A percentile compares a stretch with the other conserved stretches of the same genome.
phyloP scores from a whole-genome alignment of 352 stramenopile genomes.

The Globisporangium nodosum region DNA sequence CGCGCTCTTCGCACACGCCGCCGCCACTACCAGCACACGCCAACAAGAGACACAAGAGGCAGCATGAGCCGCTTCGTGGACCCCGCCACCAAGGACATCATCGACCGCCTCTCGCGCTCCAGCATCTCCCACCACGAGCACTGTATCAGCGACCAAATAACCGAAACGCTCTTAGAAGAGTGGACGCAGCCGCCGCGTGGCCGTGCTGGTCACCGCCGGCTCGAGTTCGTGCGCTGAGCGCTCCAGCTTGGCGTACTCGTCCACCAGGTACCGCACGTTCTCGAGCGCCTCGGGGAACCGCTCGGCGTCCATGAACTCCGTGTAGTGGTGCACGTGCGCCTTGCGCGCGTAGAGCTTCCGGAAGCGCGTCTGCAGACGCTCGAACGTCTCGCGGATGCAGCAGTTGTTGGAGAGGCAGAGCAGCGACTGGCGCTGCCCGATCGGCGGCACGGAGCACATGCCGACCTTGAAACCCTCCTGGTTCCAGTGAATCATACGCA shows the following conservation, averaged over 20 bases:
- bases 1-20: no score
- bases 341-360: slow-evolving; percentile 71
- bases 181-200: slow-evolving; percentile 31
- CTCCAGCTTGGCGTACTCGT: slow-evolving; percentile 64
- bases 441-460: slow-evolving; percentile 56
- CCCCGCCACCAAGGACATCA: slow-evolving; percentile 24
- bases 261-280: slow-evolving; percentile 52
- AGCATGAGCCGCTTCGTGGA: slow-evolving; percentile 25
- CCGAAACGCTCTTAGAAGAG: slow-evolving; percentile 14
- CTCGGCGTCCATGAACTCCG: slow-evolving; percentile 65
- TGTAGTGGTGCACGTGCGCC: slow-evolving; percentile 88
- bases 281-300: slow-evolving; percentile 51
- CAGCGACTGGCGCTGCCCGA: slow-evolving; percentile 58
- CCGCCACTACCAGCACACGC: no score
- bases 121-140: slow-evolving; percentile 13
- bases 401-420: slow-evolving; percentile 86
- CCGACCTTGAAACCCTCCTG: slow-evolving; percentile 89
- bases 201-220: slow-evolving; percentile 3
- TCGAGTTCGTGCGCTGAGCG: slow-evolving; percentile 16
- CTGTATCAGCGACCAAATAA: background rate
- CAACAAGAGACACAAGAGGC: no score
- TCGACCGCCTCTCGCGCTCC: slow-evolving; percentile 28
- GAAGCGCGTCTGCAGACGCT: slow-evolving; percentile 67
- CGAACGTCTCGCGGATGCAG: slow-evolving; percentile 83
- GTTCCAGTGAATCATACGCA: slow-evolving; percentile 90